These are phyloP conservation scores for Talaromyces rugulosus DNA, from an alignment of 2,329 filamentous ascomycete genomes.

Conservation along the genomic window DNA sequence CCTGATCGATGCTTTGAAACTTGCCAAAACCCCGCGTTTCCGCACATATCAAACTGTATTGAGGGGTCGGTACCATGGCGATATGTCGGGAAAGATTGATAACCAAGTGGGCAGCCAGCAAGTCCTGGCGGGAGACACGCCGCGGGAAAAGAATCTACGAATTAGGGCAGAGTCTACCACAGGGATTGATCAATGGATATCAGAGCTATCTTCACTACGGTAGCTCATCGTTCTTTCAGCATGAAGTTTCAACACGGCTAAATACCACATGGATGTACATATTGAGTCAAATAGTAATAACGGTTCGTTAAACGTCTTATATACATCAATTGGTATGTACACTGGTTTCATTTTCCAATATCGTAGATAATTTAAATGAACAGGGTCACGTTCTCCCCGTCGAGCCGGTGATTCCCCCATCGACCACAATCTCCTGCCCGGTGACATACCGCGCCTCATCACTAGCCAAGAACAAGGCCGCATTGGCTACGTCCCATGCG, in stretches of 20 bases:
- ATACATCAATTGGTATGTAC: neutral
- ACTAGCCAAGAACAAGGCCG: constrained; percentile 65
- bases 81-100: neutral
- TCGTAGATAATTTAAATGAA: neutral
- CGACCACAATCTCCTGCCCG: constrained; percentile 56
- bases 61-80: neutral
- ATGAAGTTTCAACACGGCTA: too few relatives aligned
- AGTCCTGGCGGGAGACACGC: neutral
- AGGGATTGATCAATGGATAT: neutral
- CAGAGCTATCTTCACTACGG: neutral
- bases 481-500: constrained; percentile 63
- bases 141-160: neutral
- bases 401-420: constrained; percentile 10
- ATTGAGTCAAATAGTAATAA: neutral
- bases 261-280: neutral
- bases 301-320: neutral
- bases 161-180: neutral
- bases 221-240: neutral
- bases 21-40: neutral
- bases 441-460: constrained; percentile 70
- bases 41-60: neutral
- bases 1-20: neutral
- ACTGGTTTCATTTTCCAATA: neutral
- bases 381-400: neutral
- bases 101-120: neutral